These are phyloP conservation scores for Kalmusia sp. DNA, from an alignment of 2,329 filamentous ascomycete species.

Conservation along the genomic window DNA sequence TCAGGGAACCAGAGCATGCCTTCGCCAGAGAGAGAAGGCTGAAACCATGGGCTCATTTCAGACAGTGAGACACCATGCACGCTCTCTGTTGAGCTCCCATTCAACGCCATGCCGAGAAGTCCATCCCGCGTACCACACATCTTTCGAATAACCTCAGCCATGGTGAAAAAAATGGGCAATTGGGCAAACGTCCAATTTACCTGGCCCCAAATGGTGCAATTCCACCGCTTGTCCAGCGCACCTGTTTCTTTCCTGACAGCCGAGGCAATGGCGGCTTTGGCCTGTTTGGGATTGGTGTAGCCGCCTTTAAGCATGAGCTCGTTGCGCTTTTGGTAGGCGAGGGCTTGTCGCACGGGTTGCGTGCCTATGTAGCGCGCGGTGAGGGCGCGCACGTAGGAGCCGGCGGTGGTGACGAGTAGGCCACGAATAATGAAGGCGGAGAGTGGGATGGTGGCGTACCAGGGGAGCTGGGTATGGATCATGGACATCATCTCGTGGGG, in stretches of 20 bases:
- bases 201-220: conserved; percentile 30
- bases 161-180: conserved; percentile 46
- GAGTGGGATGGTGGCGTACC: conserved; percentile 62
- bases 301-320: conserved; percentile 26
- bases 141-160: conserved; percentile 44
- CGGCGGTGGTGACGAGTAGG: conserved; percentile 54
- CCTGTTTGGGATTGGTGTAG: conserved; percentile 29
- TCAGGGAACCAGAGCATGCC: conserved; percentile 69
- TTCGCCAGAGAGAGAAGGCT: conserved; percentile 61
- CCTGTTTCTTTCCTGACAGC: conserved; percentile 29
- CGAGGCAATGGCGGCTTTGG: conserved; percentile 12
- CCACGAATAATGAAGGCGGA: conserved; percentile 60
- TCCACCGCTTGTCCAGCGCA: conserved; percentile 39
- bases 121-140: conserved; percentile 42
- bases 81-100: conserved; percentile 7
- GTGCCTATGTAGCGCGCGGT: conserved; percentile 52
- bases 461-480: conserved; percentile 63
- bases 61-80: conserved; percentile 15
- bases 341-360: conserved; percentile 48
- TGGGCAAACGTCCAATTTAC: conserved; percentile 39
- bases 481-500: conserved; percentile 56
- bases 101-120: conserved; percentile 33
- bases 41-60: conserved; percentile 41
- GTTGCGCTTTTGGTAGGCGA: conserved; percentile 31
- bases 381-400: conserved; percentile 51